phyloP scores from a whole-genome alignment of 2,329 filamentous ascomycete genomes.

The Podosphaera leucotricha region DNA sequence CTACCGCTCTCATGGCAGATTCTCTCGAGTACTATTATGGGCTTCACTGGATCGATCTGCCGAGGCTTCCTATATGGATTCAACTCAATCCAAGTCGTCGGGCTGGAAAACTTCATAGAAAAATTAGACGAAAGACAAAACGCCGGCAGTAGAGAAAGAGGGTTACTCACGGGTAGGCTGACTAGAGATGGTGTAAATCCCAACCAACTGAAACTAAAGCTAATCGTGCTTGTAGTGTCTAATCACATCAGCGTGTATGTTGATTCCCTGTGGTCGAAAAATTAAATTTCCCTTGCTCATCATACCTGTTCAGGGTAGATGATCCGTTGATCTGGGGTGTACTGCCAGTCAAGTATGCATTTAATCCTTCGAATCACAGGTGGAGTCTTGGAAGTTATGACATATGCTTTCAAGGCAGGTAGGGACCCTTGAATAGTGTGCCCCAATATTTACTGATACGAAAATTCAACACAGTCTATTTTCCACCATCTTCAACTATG shows the following conservation, averaged over 20 bases:
- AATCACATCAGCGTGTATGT: constrained; percentile 80
- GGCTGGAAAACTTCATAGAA: constrained; percentile 50
- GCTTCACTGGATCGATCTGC: constrained; percentile 44
- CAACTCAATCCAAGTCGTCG: constrained; percentile 53
- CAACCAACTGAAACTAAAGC: not conserved
- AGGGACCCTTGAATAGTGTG: constrained; percentile 9
- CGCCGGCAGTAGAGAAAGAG: constrained; percentile 40
- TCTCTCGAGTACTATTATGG: constrained; percentile 52
- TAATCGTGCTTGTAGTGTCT: constrained; percentile 34
- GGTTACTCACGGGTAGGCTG: constrained; percentile 52
- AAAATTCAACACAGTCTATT: constrained; percentile 27
- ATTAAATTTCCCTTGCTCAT: not conserved
- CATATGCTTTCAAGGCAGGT: constrained; percentile 82
- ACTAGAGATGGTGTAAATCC: not conserved
- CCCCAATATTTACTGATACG: constrained; percentile 1
- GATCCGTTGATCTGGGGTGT: constrained; percentile 89
- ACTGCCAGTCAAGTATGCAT: constrained; percentile 49
- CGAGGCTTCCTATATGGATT: constrained; percentile 52
- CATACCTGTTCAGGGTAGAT: constrained; percentile 40
- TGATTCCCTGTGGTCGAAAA: constrained; percentile 2
- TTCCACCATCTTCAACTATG: constrained; percentile 63
- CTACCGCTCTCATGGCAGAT: constrained; percentile 39
- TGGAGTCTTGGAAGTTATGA: constrained; percentile 88
- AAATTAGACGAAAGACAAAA: constrained; percentile 52
- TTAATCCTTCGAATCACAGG: constrained; percentile 51